phyloP scores from a whole-genome alignment of 1,284 basidiomycete genomes.

The Malassezia dermatis region DNA sequence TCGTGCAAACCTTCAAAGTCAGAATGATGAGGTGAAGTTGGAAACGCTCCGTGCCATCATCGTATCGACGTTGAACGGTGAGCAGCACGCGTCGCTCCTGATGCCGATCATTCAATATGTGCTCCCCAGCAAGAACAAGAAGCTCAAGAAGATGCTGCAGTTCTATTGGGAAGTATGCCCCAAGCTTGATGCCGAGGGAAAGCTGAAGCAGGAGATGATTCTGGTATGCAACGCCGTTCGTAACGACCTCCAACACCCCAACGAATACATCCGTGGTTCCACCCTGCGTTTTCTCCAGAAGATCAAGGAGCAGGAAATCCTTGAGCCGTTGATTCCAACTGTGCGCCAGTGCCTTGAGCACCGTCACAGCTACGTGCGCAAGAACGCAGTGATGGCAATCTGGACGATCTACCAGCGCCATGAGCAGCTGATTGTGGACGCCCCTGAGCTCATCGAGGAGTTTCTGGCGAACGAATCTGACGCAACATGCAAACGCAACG shows the following conservation, averaged over 20 bases:
- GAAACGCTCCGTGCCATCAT: conserved; percentile 95
- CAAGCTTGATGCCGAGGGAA: conserved; percentile 91
- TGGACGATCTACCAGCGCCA: conserved; percentile 75
- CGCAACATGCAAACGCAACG: conserved; percentile 92
- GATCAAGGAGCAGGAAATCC: conserved; percentile 81
- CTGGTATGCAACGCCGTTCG: conserved; percentile 95
- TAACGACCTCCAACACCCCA: conserved; percentile 98
- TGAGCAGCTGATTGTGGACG: conserved; percentile 89
- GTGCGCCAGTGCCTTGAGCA: conserved; percentile 92
- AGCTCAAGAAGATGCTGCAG: conserved; percentile 89
- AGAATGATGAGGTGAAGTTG: conserved; percentile 91
- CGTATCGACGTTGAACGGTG: conserved; percentile 87
- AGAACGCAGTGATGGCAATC: conserved; percentile 94
- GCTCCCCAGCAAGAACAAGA: conserved; percentile 87
- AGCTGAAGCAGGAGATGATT: conserved; percentile 99
- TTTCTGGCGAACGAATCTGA: conserved; percentile 86
- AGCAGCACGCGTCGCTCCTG: conserved; percentile 74
- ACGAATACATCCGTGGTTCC: conserved; percentile 97
- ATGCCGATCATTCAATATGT: conserved; percentile 99
- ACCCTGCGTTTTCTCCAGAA: conserved; percentile 95
- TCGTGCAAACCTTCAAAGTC: conserved; percentile 78
- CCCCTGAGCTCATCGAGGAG: conserved; percentile 87
- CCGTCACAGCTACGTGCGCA: conserved; percentile 93
- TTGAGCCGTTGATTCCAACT: conserved; percentile 89
- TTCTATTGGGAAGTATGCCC: conserved; percentile 99